Evolutionary conservation across 2,329 filamentous ascomycete species (phyloP).

Genomic region (Massarina eburnea): DNA sequence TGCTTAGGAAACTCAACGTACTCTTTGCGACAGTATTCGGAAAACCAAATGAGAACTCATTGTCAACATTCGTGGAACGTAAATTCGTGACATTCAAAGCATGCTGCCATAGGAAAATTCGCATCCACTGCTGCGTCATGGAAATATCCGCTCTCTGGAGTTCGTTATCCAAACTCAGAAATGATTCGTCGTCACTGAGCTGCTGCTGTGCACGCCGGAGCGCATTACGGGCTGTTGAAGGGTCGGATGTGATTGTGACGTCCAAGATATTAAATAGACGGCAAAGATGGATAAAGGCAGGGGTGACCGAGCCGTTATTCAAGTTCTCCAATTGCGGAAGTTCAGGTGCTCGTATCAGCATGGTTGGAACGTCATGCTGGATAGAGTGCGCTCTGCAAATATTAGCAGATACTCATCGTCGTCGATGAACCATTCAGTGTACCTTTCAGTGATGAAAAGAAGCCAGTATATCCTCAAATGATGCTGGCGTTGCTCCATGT

Average conservation of each 20-base stretch:
- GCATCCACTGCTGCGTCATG: constrained; percentile 44
- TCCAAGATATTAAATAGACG: constrained; percentile 38
- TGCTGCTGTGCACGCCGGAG: constrained; percentile 36
- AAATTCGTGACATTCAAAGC: constrained; percentile 38
- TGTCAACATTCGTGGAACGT: constrained; percentile 28
- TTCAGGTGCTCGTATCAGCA: constrained; percentile 31
- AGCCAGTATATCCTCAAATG: constrained; percentile 39
- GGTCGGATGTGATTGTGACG: constrained; percentile 36
- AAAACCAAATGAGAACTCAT: constrained; percentile 40
- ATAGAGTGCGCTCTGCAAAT: constrained; percentile 32
- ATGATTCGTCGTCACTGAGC: constrained; percentile 30
- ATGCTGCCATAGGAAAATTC: constrained; percentile 41
- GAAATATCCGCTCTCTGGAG: constrained; percentile 40
- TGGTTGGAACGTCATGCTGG: constrained; percentile 38
- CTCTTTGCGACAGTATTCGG: constrained; percentile 39
- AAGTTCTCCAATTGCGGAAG: constrained; percentile 32
- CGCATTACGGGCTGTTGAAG: constrained; percentile 29
- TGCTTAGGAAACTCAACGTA: constrained; percentile 32
- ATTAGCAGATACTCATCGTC: constrained; percentile 2
- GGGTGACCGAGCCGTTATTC: constrained; percentile 33
- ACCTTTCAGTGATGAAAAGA: constrained; percentile 39
- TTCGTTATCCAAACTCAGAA: constrained; percentile 35
- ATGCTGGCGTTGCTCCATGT: constrained; percentile 29
- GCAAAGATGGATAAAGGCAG: constrained; percentile 38
- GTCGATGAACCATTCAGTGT: not conserved